Percentiles rank a stretch among this genome's conserved stretches.
These are phyloP conservation scores for Corchorus olitorius DNA, from an alignment of 345 rosid genomes.

Conservation along the genomic window DNA sequence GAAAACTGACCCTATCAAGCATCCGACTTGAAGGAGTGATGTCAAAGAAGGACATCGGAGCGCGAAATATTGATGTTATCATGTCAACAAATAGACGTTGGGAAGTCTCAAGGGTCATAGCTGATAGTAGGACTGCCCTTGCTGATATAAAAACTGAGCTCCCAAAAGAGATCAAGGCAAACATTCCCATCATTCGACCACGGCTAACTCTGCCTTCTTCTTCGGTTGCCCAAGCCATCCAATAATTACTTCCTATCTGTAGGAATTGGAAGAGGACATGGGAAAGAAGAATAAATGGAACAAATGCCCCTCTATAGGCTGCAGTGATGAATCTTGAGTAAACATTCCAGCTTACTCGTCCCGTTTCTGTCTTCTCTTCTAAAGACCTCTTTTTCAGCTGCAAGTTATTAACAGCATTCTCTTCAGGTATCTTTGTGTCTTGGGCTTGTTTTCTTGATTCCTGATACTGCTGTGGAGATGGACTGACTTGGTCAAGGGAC, in stretches of 20 bases:
- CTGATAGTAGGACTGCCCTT: conserved; percentile 7
- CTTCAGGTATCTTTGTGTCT: background rate
- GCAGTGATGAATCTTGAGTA: conserved; percentile 3
- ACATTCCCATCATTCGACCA: background rate
- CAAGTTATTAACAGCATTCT: background rate
- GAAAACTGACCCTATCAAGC: background rate
- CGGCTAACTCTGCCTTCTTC: background rate
- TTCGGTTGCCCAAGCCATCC: conserved; percentile 15
- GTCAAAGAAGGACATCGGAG: conserved; percentile 13
- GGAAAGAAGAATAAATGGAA: conserved; percentile 10
- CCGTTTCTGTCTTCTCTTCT: conserved; percentile 1
- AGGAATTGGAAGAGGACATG: background rate
- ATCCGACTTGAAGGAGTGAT: conserved; percentile 9
- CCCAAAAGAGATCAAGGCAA: conserved; percentile 5
- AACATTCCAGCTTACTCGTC: background rate
- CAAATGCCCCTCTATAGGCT: background rate
- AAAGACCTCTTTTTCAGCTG: background rate
- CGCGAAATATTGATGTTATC: background rate
- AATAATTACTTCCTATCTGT: conserved; percentile 1
- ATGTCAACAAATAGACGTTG: background rate
- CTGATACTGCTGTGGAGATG: background rate
- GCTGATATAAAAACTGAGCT: conserved; percentile 6
- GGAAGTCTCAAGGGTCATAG: background rate
- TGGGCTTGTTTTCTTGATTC: background rate
- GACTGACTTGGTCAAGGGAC: conserved; percentile 10